These are phyloP conservation scores for Dendrobium huoshanense DNA, from an alignment of 106 monocot genomes.

Conservation along the genomic window DNA sequence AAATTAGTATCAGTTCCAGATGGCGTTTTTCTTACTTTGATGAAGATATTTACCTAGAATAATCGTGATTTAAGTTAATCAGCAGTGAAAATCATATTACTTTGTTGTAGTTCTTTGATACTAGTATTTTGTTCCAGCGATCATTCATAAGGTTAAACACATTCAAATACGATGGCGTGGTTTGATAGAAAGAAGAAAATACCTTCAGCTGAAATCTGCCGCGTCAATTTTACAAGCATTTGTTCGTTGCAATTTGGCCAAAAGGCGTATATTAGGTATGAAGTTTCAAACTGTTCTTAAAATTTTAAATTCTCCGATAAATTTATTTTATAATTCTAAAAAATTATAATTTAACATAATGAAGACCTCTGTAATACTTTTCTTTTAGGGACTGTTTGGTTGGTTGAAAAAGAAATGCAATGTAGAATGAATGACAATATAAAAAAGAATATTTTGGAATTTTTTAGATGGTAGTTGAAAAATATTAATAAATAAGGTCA, in stretches of 20 bases:
- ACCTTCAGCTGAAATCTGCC: not conserved
- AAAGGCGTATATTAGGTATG: not conserved
- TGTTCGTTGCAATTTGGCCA: not conserved
- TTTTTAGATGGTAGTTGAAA: no score
- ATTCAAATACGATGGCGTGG: conserved; percentile 1
- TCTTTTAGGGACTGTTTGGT: no score
- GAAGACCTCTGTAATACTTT: not conserved
- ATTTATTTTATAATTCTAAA: not conserved
- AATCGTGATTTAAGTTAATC: not conserved
- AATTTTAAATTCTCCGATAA: not conserved
- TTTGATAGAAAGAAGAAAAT: not conserved
- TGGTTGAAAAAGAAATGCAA: no score
- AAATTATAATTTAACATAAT: not conserved
- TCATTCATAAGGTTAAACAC: not conserved
- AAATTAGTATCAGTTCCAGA: not conserved
- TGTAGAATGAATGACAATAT: no score
- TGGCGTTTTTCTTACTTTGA: not conserved
- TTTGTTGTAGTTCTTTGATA: not conserved
- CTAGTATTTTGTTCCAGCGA: not conserved
- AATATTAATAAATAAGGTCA: no score
- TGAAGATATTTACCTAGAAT: not conserved
- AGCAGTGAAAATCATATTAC: not conserved
- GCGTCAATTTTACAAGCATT: not conserved
- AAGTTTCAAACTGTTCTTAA: no score
- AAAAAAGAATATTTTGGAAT: no score